Base-by-base conservation (phyloP, 805 yeast genomes). In the Danielia oregonensis region DNA sequence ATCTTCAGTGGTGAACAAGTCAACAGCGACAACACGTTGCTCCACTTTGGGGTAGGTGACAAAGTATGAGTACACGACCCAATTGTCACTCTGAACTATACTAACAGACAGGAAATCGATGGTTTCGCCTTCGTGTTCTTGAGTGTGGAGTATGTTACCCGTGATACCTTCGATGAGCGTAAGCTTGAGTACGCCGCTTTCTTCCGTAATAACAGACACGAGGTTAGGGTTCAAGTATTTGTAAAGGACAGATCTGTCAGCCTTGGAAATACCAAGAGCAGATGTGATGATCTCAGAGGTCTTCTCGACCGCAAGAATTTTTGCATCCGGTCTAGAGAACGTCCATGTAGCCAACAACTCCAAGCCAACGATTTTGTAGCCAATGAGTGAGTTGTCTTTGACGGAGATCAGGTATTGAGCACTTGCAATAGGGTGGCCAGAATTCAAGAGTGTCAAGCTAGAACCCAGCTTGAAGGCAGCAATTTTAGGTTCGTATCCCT, bases 171-270 rank as follows among this genome's bases (percentile, higher is more conserved):
- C 93, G 22, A 87, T 38, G 4, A 91, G 52, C 40, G 75, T 67
- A 10, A 86, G 43, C 9, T 55, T 61, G 23, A 87, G 48, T 0
- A 24, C 16, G 7, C 31, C 29, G 1, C 51, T 42, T 0, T 55
- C 51, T 23, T 51, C 48, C 6, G 67, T 54, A 0, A 80, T 61
- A 2, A 80, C 71, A 14, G 79, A 65, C 2, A 82, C 65, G 14
- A 76, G 39, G 48, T 85, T 78, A 14, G 94, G 95, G 49, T 84
- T 72, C 40, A 89, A 61, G 55, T 83, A 89, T 58, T 91, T 93
- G 73, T 89, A 87, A 25, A 87, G 60, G 1, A 86, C 91, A 1
- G 80, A 68, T 52, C 86, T 73, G 46, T 83, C 79, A 14, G 82
- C 80, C 18, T 84, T 60, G 0, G 83, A 75, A 17, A 75, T 70